Percentiles rank a stretch among this genome's conserved stretches.
Conservation (phyloP, 306 rosid species). For the Castanopsis chinensis region DNA sequence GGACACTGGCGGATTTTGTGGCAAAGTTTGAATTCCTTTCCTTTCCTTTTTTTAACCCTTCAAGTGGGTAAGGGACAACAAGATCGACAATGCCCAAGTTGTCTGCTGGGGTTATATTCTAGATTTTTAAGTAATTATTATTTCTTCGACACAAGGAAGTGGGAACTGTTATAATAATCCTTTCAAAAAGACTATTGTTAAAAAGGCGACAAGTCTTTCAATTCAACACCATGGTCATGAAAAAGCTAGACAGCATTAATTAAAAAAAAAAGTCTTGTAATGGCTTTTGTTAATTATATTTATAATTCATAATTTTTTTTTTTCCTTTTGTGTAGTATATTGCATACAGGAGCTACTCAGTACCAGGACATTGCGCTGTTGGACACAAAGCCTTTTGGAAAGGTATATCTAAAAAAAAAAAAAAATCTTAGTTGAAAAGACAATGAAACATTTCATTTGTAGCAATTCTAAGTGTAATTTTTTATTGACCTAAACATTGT, state of each 20-base stretch:
- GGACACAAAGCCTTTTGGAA: constrained; percentile 98
- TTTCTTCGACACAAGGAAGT: background rate
- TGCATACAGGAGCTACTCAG: constrained; percentile 90
- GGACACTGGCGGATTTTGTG: too few species aligned
- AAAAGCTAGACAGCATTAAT: constrained; percentile 55
- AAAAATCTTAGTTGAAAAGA: background rate
- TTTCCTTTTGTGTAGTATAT: constrained; percentile 48
- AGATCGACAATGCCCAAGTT: background rate
- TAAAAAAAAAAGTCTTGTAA: background rate
- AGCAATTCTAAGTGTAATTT: background rate
- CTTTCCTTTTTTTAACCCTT: too few species aligned
- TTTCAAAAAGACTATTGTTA: constrained; percentile 5
- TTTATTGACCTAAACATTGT: background rate
- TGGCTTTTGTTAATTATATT: too few species aligned
- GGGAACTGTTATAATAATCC: background rate
- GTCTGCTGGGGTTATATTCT: background rate
- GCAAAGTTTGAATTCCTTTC: too few species aligned
- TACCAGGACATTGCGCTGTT: constrained; percentile 91
- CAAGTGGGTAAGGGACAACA: too few species aligned
- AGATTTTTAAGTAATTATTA: background rate
- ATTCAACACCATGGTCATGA: constrained; percentile 38
- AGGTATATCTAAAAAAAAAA: constrained; percentile 38
- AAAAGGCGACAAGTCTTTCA: constrained; percentile 39
- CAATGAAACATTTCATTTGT: background rate
- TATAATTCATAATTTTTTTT: background rate